Evolutionary conservation across 2,329 filamentous ascomycete genomes (phyloP).

Genomic region (Apiospora koreana): DNA sequence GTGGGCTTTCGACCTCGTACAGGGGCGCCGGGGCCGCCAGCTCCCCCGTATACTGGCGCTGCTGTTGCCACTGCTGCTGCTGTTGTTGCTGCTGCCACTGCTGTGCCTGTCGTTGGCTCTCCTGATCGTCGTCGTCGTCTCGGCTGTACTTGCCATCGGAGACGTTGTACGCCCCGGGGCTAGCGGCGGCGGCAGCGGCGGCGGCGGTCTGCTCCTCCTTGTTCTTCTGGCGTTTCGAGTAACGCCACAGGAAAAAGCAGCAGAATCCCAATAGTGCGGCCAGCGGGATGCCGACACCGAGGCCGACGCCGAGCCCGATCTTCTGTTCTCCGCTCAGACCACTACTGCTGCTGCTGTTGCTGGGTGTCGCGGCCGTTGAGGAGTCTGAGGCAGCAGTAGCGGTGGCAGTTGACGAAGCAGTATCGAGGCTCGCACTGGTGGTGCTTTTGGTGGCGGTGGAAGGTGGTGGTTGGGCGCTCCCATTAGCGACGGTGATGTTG

Average conservation of each 20-base stretch:
- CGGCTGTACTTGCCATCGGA: not conserved
- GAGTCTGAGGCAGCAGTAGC: not conserved
- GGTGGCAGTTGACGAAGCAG: not conserved
- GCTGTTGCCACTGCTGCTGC: no score
- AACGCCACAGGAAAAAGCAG: not conserved
- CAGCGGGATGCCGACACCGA: not conserved
- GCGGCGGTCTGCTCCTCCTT: not conserved
- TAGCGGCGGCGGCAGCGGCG: no score
- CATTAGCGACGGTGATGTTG: not conserved
- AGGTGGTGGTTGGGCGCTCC: not conserved
- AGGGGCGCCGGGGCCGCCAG: not conserved
- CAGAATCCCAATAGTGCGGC: not conserved
- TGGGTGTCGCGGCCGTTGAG: not conserved
- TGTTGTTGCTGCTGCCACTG: no score
- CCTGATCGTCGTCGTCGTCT: not conserved
- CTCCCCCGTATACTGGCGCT: not conserved
- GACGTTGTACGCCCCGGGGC: not conserved
- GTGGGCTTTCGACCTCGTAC: not conserved
- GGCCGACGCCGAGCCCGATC: not conserved
- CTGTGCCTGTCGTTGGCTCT: no score
- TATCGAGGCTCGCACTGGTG: no score
- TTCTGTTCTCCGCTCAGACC: not conserved
- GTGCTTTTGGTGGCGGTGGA: not conserved
- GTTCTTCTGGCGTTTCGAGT: not conserved
- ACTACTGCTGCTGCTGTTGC: not conserved